Percentiles rank a stretch among this genome's conserved stretches.
Evolutionary conservation across 768 basidiomycete genomes (phyloP).

Genomic region (Tylopilus sp.): DNA sequence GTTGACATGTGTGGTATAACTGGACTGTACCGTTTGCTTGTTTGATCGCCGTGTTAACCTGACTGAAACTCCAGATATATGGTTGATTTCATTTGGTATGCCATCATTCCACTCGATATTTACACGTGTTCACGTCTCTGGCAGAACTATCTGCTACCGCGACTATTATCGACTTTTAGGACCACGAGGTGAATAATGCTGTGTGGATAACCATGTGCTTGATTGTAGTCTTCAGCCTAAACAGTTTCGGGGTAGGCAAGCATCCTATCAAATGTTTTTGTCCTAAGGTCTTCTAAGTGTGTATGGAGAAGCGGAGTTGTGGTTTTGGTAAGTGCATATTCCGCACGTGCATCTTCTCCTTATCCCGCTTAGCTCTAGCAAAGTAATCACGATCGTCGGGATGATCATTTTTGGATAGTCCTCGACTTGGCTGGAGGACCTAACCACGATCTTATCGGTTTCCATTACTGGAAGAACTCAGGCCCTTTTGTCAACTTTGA

Average conservation of each 20-base stretch:
- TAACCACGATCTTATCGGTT: conserved; percentile 45
- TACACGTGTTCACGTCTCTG: neutral
- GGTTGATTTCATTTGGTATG: conserved; percentile 10
- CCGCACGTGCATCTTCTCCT: neutral
- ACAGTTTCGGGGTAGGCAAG: conserved; percentile 31
- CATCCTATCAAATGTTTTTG: neutral
- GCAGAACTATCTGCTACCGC: conserved; percentile 48
- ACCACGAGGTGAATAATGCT: conserved; percentile 35
- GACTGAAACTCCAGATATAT: neutral
- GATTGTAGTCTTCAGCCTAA: too few relatives aligned
- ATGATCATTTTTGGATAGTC: conserved; percentile 44
- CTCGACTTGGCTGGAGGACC: conserved; percentile 52
- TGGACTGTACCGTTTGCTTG: neutral
- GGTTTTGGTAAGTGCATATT: conserved; percentile 33
- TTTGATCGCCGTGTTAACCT: conserved; percentile 3
- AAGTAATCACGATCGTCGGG: conserved; percentile 43
- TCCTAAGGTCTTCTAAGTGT: conserved; percentile 16
- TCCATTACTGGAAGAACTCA: conserved; percentile 45
- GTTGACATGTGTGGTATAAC: neutral
- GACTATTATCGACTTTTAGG: conserved; percentile 47
- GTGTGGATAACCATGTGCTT: conserved; percentile 38
- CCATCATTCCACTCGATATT: neutral
- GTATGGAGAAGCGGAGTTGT: conserved; percentile 45
- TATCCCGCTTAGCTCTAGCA: conserved; percentile 39
- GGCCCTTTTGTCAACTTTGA: conserved; percentile 50